phyloP scores from a whole-genome alignment of 495 filamentous ascomycete genomes.

The Penicillium mononematosum region DNA sequence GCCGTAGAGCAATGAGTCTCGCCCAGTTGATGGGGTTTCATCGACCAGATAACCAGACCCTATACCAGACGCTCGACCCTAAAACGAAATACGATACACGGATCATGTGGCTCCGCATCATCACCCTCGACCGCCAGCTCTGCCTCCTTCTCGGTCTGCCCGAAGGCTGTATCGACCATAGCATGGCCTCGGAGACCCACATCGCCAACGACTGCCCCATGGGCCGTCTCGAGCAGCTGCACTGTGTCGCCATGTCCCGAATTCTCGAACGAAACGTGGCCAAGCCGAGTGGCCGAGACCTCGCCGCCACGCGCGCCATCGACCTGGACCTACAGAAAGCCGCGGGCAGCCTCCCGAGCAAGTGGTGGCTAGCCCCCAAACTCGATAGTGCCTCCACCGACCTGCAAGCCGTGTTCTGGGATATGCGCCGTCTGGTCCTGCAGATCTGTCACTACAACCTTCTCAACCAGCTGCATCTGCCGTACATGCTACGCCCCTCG shows the following conservation, averaged over 20 bases:
- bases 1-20: constrained; percentile 42
- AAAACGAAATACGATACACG: constrained; percentile 17
- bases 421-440: constrained; percentile 23
- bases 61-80: constrained; percentile 10
- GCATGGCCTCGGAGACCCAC: constrained; percentile 18
- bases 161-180: constrained; percentile 34
- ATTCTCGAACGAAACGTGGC: constrained; percentile 45
- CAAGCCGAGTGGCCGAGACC: constrained; percentile 3
- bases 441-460: constrained; percentile 46
- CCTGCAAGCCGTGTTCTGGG: constrained; percentile 9
- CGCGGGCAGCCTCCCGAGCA: constrained; percentile 24
- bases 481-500: constrained; percentile 29
- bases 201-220: constrained; percentile 15
- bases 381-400: background rate
- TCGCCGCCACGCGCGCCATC: constrained; percentile 33
- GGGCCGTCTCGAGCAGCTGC: constrained; percentile 17
- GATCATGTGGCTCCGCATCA: constrained; percentile 29
- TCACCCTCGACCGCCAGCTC: constrained; percentile 41
- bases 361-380: constrained; percentile 34
- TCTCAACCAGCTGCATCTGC: constrained; percentile 32
- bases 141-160: constrained; percentile 50
- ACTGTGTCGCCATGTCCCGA: constrained; percentile 25
- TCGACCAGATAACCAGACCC: constrained; percentile 15
- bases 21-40: constrained; percentile 47
- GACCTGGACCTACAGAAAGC: constrained; percentile 42